Base-by-base conservation (phyloP, 768 basidiomycete species). In the Arthromyces matolae region DNA sequence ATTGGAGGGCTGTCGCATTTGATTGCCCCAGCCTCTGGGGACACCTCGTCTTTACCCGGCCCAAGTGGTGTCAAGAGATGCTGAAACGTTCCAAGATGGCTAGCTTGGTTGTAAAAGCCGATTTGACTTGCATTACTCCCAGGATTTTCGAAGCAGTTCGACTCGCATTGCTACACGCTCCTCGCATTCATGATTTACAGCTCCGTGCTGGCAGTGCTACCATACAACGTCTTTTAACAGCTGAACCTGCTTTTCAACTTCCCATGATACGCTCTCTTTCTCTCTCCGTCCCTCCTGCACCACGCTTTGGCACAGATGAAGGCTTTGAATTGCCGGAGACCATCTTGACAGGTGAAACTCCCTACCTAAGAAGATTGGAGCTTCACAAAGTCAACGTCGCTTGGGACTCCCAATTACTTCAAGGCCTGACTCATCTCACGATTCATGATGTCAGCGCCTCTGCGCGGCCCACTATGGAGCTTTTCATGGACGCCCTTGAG, bases 1-100 rank as follows among this genome's bases (percentile, higher is more conserved):
- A 71, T 42, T 78, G 75, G 74, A 70, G 77, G 20, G 51, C 66
- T 0, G 67, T 76, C 4, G 73, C 75, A 5, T 48, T 78, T 12
- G 64, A 55, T 36, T 70, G 64, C 44, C 67, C 75, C 1, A 54
- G 45, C 10, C 64, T 78, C 31, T 79, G 77, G 76, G 64, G 65
- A 14, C 58, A 56, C 36, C 60, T 68, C 19, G 55, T 65, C 2
- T 68, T 73, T 31, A 55, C 52, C 8, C 64, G 61, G 20, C 64
- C 60, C 8, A 53, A 50, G 24, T 73, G 71, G 69, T 67, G 65
- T 14, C 62, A 68, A 44, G 73, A 72, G 54, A 71, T 78, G 64
- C 50, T 79, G 20, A 59, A 55, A 28, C 66, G 76, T 18, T 79
- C 77, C 3, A 76, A 73, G 53, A 67, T 60, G 58, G 67, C 67